These are phyloP conservation scores for Ascochyta koolunga DNA, from an alignment of 2,329 filamentous ascomycete species.

Conservation along the genomic window DNA sequence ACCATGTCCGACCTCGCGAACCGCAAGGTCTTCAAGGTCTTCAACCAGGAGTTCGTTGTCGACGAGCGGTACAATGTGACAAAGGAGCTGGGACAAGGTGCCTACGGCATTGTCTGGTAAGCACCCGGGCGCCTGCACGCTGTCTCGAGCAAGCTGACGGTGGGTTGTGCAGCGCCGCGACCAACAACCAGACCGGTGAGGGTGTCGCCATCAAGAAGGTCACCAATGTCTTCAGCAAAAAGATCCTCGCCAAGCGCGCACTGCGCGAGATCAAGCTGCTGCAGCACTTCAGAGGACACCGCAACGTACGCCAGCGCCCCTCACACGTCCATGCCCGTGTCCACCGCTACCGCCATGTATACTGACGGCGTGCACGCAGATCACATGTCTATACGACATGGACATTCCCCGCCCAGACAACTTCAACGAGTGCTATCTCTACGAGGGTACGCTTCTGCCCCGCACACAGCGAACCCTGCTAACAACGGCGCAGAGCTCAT, in stretches of 20 bases:
- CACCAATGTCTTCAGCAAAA: slow-evolving; percentile 99
- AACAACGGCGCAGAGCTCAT: slow-evolving; percentile 75
- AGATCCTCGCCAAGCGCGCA: slow-evolving; percentile 97
- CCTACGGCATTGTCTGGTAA: slow-evolving; percentile 98
- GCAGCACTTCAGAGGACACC: slow-evolving; percentile 83
- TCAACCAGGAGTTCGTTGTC: slow-evolving; percentile 99
- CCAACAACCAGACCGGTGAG: slow-evolving; percentile 87
- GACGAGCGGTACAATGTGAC: slow-evolving; percentile 98
- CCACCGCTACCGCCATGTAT: slow-evolving; percentile 10
- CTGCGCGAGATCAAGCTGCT: slow-evolving; percentile 98
- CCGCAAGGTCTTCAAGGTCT: slow-evolving; percentile 74
- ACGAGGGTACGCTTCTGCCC: slow-evolving; percentile 72
- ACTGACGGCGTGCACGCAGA: slow-evolving; percentile 64
- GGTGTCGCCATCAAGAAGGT: slow-evolving; percentile 99
- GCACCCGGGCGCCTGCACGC: slow-evolving; percentile 8
- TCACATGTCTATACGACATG: slow-evolving; percentile 99
- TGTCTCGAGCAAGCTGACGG: slow-evolving; percentile 24
- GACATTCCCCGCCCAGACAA: slow-evolving; percentile 96
- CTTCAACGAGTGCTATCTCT: slow-evolving; percentile 99
- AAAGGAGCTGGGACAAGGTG: slow-evolving; percentile 97
- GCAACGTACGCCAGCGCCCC: slow-evolving; percentile 50
- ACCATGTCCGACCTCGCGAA: slow-evolving; percentile 66
- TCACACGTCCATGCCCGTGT: not conserved
- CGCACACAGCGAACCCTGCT: slow-evolving; percentile 17
- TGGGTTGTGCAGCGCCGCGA: slow-evolving; percentile 72